phyloP scores from a whole-genome alignment of 495 filamentous ascomycete genomes.

The Penicillium verhagenii region DNA sequence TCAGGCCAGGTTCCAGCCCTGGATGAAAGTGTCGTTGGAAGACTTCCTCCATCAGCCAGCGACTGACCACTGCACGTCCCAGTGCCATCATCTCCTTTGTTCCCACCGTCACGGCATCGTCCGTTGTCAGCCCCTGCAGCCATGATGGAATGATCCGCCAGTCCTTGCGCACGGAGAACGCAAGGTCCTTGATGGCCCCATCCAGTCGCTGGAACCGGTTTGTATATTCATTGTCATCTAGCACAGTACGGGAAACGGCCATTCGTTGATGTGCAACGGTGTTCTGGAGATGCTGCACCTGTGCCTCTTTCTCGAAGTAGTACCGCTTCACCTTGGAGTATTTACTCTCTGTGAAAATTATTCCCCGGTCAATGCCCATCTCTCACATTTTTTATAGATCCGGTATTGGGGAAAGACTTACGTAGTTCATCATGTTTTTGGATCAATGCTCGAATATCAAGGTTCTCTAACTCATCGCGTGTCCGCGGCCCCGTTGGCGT shows the following conservation, averaged over 20 bases:
- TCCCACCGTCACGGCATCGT: constrained; percentile 75
- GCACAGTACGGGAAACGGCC: constrained; percentile 88
- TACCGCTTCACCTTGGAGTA: constrained; percentile 97
- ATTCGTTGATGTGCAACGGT: constrained; percentile 93
- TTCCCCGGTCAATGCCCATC: too few species aligned
- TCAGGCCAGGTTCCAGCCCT: constrained; percentile 70
- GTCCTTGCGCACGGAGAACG: constrained; percentile 92
- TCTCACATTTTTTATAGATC: too few species aligned
- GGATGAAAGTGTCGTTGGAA: constrained; percentile 93
- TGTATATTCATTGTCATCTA: constrained; percentile 94
- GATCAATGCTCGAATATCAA: constrained; percentile 44
- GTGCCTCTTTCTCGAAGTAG: constrained; percentile 92
- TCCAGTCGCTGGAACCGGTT: constrained; percentile 90
- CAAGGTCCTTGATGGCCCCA: constrained; percentile 89
- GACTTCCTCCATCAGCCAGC: constrained; percentile 89
- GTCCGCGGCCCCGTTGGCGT: constrained; percentile 56
- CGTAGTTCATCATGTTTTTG: constrained; percentile 62
- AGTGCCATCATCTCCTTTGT: constrained; percentile 97
- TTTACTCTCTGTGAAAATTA: constrained; percentile 89
- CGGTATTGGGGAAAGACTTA: too few species aligned
- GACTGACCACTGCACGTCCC: constrained; percentile 84
- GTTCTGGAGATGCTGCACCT: constrained; percentile 94
- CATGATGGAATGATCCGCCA: constrained; percentile 80
- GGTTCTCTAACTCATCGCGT: constrained; percentile 53
- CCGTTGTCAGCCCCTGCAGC: constrained; percentile 74